Evolutionary conservation across 164 flowering plant species (phyloP), one percentile per base, ranked within the genome.

Genomic region (Kingdonia uniflora): DNA sequence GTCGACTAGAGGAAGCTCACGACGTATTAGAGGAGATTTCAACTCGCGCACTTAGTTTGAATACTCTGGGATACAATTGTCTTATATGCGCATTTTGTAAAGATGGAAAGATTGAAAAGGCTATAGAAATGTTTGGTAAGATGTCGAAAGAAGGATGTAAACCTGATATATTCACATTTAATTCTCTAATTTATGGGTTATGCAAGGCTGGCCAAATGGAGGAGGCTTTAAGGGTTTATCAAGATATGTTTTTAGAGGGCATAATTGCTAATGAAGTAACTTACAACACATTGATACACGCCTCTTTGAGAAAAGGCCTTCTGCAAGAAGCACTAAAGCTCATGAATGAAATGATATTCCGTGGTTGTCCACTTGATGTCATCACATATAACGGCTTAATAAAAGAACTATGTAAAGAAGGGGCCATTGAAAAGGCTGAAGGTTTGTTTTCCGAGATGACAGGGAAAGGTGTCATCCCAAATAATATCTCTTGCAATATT

Each of bases 231-330:
- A 53, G 54, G 16, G 43, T 88, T 56, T 78, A 67, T 53, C 71
- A 56, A 23, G 83, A 88, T 63, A 82, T 89, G 97, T 43, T 84
- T 19, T 48, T 72, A 55, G 84, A 84, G 47, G 97, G 99, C 59
- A 83, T 81, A 19, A 72, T 82, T 69, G 86, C 98, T 54, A 84
- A 81, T 68, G 82, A 75, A 19, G 83, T 86, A 1, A 92, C 97
- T 25, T 89, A 78, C 71, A 88, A 92, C 66, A 88, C 87, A 21
- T 56, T 92, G 57, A 80, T 88, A 58, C 76, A 73, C 60, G 87
- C 84, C 48, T 75, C 72, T 63, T 25, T 83, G 22, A 75, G 71
- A 56, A 74, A 68, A 54, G 81, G 44, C 11, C 15, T 41, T 41
- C 16, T 41, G n/a, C 16, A 41, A 14, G 15, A 41, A 41, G 44